These are phyloP conservation scores for Penicillium brasilianum DNA, from an alignment of 2,329 filamentous ascomycete genomes.

Conservation along the genomic window DNA sequence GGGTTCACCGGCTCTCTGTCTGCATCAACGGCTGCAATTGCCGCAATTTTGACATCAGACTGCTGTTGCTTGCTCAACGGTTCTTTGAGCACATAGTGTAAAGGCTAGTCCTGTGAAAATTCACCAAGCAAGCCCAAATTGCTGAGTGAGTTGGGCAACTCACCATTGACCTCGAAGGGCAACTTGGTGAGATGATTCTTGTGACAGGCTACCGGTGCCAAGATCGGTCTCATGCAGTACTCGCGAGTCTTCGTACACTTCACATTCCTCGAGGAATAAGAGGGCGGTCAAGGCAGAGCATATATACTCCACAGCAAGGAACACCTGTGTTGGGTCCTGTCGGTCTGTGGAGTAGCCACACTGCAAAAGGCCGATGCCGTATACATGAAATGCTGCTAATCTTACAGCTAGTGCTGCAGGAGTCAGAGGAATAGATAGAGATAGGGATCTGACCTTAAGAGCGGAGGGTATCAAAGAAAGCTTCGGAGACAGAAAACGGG, in stretches of 20 bases:
- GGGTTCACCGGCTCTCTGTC: neutral
- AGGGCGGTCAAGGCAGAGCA: constrained; percentile 1
- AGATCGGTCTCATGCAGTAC: neutral
- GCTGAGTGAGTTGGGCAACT: constrained; percentile 1
- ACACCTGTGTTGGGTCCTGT: neutral
- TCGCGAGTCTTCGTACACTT: neutral
- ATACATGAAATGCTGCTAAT: neutral
- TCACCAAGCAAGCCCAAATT: constrained; percentile 1
- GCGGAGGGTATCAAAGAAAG: neutral
- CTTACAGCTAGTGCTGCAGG: neutral
- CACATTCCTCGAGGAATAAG: neutral
- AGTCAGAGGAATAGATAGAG: neutral
- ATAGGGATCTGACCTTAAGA: neutral
- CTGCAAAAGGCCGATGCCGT: neutral
- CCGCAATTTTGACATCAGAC: neutral
- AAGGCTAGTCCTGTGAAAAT: constrained; percentile 1
- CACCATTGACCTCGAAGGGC: no score
- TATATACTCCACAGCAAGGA: constrained; percentile 2
- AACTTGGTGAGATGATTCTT: neutral
- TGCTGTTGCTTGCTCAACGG: constrained; percentile 1
- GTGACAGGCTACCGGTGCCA: neutral
- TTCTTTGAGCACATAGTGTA: constrained; percentile 3
- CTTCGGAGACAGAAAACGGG: neutral
- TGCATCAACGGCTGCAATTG: neutral
- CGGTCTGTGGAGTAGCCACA: neutral